Evolutionary conservation across 805 yeast genomes (phyloP).

Genomic region (Saturnispora galanensis): DNA sequence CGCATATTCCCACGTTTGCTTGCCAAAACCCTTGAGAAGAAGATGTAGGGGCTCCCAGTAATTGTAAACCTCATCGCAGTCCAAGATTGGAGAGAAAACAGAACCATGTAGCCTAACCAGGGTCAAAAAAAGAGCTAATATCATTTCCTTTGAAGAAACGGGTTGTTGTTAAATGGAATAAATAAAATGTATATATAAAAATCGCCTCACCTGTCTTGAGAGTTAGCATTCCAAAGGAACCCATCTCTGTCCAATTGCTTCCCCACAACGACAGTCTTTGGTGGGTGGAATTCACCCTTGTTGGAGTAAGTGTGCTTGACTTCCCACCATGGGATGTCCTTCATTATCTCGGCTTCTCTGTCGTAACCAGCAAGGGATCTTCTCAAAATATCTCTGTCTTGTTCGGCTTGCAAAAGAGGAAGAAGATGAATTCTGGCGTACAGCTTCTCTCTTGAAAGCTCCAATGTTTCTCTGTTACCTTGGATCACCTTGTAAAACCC

Average conservation of each 20-base stretch:
- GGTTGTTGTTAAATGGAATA: not conserved
- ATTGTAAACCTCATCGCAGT: constrained; percentile 87
- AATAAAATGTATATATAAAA: not conserved
- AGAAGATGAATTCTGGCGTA: constrained; percentile 69
- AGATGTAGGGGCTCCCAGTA: constrained; percentile 92
- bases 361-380: constrained; percentile 54
- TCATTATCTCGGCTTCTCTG: constrained; percentile 62
- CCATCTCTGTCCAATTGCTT: constrained; percentile 27
- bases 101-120: constrained; percentile 24
- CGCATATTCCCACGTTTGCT: constrained; percentile 94
- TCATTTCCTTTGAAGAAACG: not conserved
- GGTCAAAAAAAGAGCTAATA: constrained; percentile 3
- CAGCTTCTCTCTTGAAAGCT: constrained; percentile 60
- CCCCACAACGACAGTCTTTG: constrained; percentile 28
- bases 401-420: constrained; percentile 74
- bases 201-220: constrained; percentile 21
- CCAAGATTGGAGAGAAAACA: constrained; percentile 62
- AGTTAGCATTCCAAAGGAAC: constrained; percentile 22
- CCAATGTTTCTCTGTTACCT: constrained; percentile 69
- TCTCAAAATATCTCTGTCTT: constrained; percentile 69
- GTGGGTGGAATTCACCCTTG: constrained; percentile 28
- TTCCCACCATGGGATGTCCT: constrained; percentile 53
- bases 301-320: constrained; percentile 33
- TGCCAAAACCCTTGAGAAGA: constrained; percentile 71
- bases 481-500: constrained; percentile 60